Base-by-base conservation (phyloP, 192 early-diverging fungal genomes). In the Gonapodya prolifera region DNA sequence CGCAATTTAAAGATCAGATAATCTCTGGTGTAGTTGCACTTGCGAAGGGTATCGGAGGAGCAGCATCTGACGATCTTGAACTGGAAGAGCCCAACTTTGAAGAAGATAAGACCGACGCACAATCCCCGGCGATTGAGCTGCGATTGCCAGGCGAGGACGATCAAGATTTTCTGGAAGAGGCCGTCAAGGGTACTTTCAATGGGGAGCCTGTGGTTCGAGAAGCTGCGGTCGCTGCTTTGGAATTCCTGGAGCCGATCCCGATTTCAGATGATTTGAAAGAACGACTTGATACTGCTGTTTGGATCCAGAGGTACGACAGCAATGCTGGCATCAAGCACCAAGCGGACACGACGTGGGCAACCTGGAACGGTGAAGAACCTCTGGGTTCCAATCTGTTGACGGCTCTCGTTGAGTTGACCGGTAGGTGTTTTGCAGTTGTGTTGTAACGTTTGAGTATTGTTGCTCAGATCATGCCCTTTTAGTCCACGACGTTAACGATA, bases 191-290 rank as follows among this genome's bases (percentile, higher is more conserved):
- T 18, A 77, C 93, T 35, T 79, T 92, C n/a, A 88, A 85, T 70
- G 78, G 83, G 1, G 92, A 95, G 78, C 77, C 86, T 0, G 81
- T 87, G 76, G 90, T 94, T 70, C 86, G 94, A 2, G 83, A 90
- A 70, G 85, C 88, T 28, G 31, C 18, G 8, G 2, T 73, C 8
- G 18, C 18, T 8, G 88, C 87, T 33, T 79, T 94, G 13, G 79
- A 86, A 31, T 91, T 86, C 1, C 80, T 95, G 1, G 87, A 91
- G n/a, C 83, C 86, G 75, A 33, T 86, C 79, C 78, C 78, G 0
- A 69, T 82, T 29, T 76, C 80, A 23, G 80, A 78, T 2, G 34
- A 33, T 45, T 82, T 89, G 1, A 77, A 86, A 16, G 86, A 88
- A 31, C 83, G 85, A 35, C 91, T 90, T 81, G 90, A 89, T 33